Percentiles rank a stretch among this genome's conserved stretches.
These are phyloP conservation scores for Syzygium aqueum DNA, from an alignment of 345 rosid genomes.

Conservation along the genomic window DNA sequence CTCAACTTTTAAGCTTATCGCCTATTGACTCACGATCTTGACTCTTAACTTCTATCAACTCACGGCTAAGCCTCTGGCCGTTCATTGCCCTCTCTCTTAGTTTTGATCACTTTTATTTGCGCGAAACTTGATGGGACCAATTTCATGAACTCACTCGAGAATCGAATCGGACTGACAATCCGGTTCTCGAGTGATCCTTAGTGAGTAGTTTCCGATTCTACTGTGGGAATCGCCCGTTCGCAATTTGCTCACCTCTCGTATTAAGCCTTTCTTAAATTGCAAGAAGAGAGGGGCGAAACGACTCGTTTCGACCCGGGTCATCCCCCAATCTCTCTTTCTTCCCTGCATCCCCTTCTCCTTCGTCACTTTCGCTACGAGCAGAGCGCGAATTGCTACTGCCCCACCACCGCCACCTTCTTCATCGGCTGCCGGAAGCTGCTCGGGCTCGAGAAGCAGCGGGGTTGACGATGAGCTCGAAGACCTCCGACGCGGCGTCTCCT, in stretches of 20 bases:
- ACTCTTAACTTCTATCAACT: no score
- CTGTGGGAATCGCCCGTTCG: accelerated
- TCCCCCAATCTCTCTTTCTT: background rate
- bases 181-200: no score
- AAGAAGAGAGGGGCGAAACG: background rate
- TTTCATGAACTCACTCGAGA: accelerated
- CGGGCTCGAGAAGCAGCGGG: background rate
- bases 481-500: slow-evolving; percentile 53
- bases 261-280: background rate
- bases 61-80: no score
- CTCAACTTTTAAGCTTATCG: no score
- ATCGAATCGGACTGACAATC: no score
- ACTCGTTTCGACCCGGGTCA: background rate
- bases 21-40: no score
- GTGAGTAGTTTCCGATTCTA: no score
- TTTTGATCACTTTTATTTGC: no score
- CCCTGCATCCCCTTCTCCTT: background rate
- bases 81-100: no score
- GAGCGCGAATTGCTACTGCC: background rate
- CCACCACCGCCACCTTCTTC: background rate
- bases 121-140: accelerated
- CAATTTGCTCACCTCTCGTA: no score
- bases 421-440: background rate
- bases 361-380: background rate
- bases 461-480: slow-evolving; percentile 25